phyloP scores from a whole-genome alignment of 345 rosid genomes.

The Lepidium africanum region DNA sequence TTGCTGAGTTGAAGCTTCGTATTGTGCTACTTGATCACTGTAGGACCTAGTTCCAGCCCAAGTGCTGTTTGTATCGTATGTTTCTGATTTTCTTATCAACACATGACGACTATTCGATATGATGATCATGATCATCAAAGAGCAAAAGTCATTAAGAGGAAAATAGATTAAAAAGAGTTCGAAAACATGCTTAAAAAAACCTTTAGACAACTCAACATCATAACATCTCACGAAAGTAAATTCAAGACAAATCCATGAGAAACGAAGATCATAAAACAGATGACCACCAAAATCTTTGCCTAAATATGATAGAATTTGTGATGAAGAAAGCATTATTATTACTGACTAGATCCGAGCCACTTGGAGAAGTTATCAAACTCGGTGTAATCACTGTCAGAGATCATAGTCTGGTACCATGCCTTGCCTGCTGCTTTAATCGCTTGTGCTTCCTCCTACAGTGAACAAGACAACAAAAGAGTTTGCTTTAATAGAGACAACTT shows the following conservation, averaged over 20 bases:
- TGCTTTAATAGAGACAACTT: background rate
- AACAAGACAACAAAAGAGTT: background rate
- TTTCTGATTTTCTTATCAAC: rapidly evolving
- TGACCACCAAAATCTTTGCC: conserved; percentile 25
- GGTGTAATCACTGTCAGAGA: conserved; percentile 83
- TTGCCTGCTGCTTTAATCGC: conserved; percentile 77
- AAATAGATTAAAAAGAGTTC: background rate
- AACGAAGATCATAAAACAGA: background rate
- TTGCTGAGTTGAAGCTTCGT: background rate
- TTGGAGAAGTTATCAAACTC: conserved; percentile 82
- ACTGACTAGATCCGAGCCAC: conserved; percentile 79
- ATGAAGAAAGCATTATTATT: conserved; percentile 6
- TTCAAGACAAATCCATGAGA: background rate
- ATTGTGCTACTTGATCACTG: no score
- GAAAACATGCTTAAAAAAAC: conserved; percentile 7
- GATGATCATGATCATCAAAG: background rate
- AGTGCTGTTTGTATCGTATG: no score
- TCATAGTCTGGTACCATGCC: conserved; percentile 93
- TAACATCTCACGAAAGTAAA: background rate
- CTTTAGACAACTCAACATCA: background rate
- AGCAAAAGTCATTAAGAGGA: background rate
- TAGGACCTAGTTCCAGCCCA: no score
- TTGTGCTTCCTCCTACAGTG: conserved; percentile 66
- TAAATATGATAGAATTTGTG: background rate
- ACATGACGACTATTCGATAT: background rate